Evolutionary conservation across 257 asterid species (phyloP), one percentile per base, ranked within the genome.

Genomic region (Handroanthus guayacan): DNA sequence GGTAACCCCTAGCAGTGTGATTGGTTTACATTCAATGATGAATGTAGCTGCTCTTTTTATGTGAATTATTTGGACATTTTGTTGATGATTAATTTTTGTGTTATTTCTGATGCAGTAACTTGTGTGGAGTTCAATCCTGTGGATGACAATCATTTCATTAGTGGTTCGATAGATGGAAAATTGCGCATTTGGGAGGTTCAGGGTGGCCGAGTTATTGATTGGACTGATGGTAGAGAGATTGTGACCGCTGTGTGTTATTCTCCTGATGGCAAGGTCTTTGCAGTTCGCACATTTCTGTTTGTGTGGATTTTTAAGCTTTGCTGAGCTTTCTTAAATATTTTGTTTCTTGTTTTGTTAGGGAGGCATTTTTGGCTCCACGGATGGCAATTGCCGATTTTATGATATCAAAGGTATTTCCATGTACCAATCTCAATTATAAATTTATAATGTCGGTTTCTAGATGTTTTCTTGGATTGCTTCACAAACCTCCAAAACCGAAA

Each of bases 81-180:
- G 66, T 41, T 9, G 16, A 62, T 34, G 75, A 72, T 55, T 9
- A 16, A 51, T 13, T 41, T 12, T 76, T 56, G n/a, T 60, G 16
- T 69, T 75, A 62, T 75, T 16, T 18, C 25, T 76, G 76, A 58
- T 87, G 89, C 96, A 93, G 97, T 93, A 71, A 93, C 98, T 14
- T 91, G 91, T 81, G 83, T 93, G 2, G 95, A 93, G 70, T 93
- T 93, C 94, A 91, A 86, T 80, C 97, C 97, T 0, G 75, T 86
- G 74, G 90, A 91, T 69, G 98, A 93, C 62, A 85, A 93, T 71
- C 84, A 79, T 79, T 93, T 93, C 80, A 89, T 93, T 50, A 93
- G 97, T 16, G 98, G 98, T 37, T 93, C 97, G 44, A 87, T 91
- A 45, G 98, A 93, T 80, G 97, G 97, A 66, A 91, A 89, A 77